These are phyloP conservation scores for Myrmaecium sp. DNA, from an alignment of 2,329 filamentous ascomycete genomes.

Conservation along the genomic window DNA sequence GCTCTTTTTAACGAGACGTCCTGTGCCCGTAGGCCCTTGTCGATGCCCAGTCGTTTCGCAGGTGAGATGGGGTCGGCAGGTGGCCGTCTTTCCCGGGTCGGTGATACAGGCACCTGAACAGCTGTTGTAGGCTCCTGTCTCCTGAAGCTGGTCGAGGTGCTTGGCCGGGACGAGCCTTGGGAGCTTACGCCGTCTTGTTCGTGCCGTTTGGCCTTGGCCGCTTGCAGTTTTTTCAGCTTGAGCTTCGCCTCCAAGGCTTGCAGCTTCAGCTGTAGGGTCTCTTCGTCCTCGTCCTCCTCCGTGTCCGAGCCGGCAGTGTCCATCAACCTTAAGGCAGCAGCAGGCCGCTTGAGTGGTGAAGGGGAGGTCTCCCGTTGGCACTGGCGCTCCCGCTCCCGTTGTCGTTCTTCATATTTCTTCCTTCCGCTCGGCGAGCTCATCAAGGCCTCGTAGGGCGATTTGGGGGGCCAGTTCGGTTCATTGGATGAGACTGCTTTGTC, in stretches of 20 bases:
- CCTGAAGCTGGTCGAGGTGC: slow-evolving; percentile 10
- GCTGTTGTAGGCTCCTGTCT: slow-evolving; percentile 11
- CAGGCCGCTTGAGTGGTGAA: slow-evolving; percentile 31
- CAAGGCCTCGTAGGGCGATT: slow-evolving; percentile 44
- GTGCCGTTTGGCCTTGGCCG: slow-evolving; percentile 35
- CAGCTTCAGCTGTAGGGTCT: slow-evolving; percentile 71
- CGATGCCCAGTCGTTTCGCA: slow-evolving; percentile 67
- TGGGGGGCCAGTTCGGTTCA: slow-evolving; percentile 40
- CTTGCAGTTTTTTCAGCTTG: slow-evolving; percentile 73
- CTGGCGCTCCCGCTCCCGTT: slow-evolving; percentile 36
- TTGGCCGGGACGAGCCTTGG: slow-evolving; percentile 10
- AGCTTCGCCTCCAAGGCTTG: slow-evolving; percentile 78
- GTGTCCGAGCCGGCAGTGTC: slow-evolving; percentile 38
- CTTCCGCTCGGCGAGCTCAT: slow-evolving; percentile 62
- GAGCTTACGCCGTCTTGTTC: no score
- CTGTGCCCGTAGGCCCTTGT: slow-evolving; percentile 64
- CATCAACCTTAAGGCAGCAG: slow-evolving; percentile 3
- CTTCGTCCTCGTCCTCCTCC: slow-evolving; percentile 61
- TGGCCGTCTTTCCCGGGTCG: slow-evolving; percentile 32
- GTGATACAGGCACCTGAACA: slow-evolving; percentile 66
- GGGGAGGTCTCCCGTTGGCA: slow-evolving; percentile 32
- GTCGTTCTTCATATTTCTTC: slow-evolving; percentile 50
- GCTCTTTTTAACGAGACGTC: slow-evolving; percentile 75
- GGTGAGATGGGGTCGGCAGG: slow-evolving; percentile 51
- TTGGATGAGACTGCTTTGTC: slow-evolving; percentile 14